Conservation (phyloP, 2,329 filamentous ascomycete species). For the Colletotrichum horii region DNA sequence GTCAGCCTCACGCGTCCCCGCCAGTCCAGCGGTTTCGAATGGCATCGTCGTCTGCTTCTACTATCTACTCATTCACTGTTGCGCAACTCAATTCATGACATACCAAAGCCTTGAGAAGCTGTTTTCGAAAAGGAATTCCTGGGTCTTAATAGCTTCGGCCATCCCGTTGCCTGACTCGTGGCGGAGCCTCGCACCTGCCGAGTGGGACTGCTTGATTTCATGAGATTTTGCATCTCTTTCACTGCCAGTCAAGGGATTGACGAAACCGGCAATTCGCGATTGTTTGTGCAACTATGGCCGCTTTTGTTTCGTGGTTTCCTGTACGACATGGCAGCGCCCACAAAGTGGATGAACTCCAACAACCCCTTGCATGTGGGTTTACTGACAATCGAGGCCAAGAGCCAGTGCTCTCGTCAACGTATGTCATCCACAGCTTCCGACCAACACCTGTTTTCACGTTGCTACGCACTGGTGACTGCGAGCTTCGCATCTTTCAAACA, state of each 20-base stretch:
- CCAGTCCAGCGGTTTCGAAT: neutral
- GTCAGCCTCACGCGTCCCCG: neutral
- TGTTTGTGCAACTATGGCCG: neutral
- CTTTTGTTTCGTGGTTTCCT: neutral
- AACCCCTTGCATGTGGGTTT: neutral
- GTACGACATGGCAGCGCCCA: neutral
- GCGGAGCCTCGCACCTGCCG: neutral
- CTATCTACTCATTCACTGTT: neutral
- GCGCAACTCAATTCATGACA: neutral
- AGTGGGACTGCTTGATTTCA: neutral
- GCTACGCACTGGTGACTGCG: rapidly evolving
- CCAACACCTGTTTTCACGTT: neutral
- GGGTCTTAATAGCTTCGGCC: neutral
- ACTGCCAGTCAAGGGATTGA: neutral
- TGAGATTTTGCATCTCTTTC: neutral
- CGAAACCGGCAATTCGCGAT: neutral
- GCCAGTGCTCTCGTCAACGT: neutral
- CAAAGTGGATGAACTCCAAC: neutral
- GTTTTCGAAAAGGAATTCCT: neutral
- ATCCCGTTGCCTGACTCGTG: neutral
- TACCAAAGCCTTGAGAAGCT: neutral
- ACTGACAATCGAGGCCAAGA: neutral
- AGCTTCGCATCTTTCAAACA: neutral
- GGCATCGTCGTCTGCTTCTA: neutral
- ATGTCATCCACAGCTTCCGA: neutral